Percentiles rank a stretch among this genome's conserved stretches.
phyloP scores from a whole-genome alignment of 345 rosid species.

The Toxicodendron radicans region DNA sequence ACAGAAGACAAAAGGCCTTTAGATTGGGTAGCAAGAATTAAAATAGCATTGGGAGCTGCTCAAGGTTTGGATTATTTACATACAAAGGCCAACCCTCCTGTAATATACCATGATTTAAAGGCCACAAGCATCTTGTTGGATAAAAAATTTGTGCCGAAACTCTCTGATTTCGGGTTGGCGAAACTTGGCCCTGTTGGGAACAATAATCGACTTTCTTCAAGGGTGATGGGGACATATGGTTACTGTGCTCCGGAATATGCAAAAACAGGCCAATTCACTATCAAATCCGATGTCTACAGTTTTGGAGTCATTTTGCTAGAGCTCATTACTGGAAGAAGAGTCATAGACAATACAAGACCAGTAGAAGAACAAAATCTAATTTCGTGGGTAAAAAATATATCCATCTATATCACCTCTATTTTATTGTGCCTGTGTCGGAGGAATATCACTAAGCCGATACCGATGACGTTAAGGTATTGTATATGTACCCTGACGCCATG shows the following conservation, averaged over 20 bases:
- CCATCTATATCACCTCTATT: not conserved
- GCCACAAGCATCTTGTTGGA: constrained; percentile 63
- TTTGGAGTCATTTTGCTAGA: constrained; percentile 80
- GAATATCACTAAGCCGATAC: no score
- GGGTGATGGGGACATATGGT: constrained; percentile 76
- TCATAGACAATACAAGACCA: constrained; percentile 65
- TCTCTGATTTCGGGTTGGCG: constrained; percentile 65
- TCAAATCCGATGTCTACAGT: constrained; percentile 73
- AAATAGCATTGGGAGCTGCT: constrained; percentile 59
- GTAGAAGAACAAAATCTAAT: constrained; percentile 69
- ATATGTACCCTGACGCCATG: no score
- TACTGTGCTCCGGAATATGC: constrained; percentile 78
- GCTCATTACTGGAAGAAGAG: constrained; percentile 69
- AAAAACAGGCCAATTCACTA: constrained; percentile 50
- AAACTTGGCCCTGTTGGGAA: constrained; percentile 49
- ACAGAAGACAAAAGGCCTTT: constrained; percentile 34
- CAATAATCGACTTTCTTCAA: constrained; percentile 38
- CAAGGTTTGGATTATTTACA: constrained; percentile 73
- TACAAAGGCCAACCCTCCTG: constrained; percentile 47
- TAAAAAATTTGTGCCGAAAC: constrained; percentile 45
- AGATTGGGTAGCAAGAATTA: constrained; percentile 63
- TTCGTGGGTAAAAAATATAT: constrained; percentile 57
- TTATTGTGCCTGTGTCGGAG: no score
- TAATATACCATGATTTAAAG: constrained; percentile 63
- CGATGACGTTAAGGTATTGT: no score